Percentiles rank a stretch among this genome's conserved stretches.
Evolutionary conservation across 2,329 filamentous ascomycete species (phyloP).

Genomic region (Fusarium sulawesiense): DNA sequence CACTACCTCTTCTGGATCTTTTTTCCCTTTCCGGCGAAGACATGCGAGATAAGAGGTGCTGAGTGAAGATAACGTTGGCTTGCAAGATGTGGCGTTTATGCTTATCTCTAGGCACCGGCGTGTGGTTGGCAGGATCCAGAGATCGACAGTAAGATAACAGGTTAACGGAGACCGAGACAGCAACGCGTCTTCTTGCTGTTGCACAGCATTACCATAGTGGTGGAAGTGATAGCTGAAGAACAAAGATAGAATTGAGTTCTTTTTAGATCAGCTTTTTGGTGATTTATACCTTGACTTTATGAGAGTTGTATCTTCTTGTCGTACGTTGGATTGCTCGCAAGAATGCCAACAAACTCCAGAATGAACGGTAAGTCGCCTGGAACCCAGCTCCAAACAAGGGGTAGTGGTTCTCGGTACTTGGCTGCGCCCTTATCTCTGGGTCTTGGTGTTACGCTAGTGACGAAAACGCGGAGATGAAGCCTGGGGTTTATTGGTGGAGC

Average conservation of each 20-base stretch:
- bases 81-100: constrained; percentile 10
- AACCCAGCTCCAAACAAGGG: not conserved
- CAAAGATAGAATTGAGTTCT: not conserved
- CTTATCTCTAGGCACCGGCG: constrained; percentile 19
- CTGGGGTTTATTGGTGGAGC: not conserved
- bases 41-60: constrained; percentile 28
- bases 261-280: too few relatives aligned
- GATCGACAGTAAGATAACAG: constrained; percentile 27
- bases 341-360: not conserved
- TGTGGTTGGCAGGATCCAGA: constrained; percentile 11
- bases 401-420: not conserved
- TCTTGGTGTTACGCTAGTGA: not conserved
- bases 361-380: not conserved
- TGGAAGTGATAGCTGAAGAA: not conserved
- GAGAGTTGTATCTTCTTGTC: too few relatives aligned
- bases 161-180: not conserved
- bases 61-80: constrained; percentile 16
- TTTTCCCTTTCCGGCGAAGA: constrained; percentile 24
- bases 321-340: not conserved
- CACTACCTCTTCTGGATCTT: not conserved
- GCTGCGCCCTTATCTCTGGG: constrained; percentile 13
- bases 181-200: not conserved
- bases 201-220: not conserved
- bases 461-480: not conserved
- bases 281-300: too few relatives aligned